Conservation (phyloP, 2,329 filamentous ascomycete species). For the Fusarium succisae region DNA sequence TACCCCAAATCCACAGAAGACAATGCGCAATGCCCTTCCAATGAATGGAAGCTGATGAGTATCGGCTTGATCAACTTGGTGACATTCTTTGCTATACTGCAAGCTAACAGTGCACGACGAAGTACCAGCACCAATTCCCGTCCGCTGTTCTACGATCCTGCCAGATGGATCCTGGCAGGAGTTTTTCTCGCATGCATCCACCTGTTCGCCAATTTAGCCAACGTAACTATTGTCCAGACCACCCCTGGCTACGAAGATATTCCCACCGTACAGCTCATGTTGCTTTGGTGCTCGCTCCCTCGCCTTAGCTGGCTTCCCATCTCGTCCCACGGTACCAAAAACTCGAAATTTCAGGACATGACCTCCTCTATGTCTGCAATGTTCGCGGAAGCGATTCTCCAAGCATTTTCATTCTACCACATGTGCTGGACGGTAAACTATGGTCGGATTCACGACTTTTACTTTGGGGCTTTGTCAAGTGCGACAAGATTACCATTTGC, state of each 20-base stretch:
- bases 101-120: background rate
- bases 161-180: background rate
- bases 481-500: background rate
- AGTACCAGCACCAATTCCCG: rapidly evolving
- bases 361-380: background rate
- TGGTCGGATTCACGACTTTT: background rate
- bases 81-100: background rate
- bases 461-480: background rate
- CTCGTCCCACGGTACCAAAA: background rate
- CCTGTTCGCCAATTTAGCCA: background rate
- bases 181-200: background rate
- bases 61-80: background rate
- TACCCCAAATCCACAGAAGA: background rate
- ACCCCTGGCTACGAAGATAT: constrained; percentile 1
- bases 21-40: background rate
- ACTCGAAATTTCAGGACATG: background rate
- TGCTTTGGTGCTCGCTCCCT: constrained; percentile 20
- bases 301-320: constrained; percentile 3
- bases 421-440: background rate
- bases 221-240: background rate
- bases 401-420: background rate
- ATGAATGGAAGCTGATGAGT: background rate
- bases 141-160: background rate
- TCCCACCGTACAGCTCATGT: background rate
- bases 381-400: background rate